phyloP scores from a whole-genome alignment of 805 yeast species.

The Saccharomycopsis sp. region DNA sequence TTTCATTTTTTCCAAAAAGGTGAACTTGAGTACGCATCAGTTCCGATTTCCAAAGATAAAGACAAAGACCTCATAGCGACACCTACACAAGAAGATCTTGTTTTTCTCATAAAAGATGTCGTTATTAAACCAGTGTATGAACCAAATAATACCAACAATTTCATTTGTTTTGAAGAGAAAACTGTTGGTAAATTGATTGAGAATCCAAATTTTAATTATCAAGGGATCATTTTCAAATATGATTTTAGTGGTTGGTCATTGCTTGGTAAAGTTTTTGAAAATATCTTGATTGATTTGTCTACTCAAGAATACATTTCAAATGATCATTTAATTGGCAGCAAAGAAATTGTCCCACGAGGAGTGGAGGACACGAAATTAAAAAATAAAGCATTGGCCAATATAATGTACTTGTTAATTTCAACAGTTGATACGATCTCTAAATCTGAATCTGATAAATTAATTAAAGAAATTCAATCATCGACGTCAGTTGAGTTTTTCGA shows the following conservation, averaged over 20 bases:
- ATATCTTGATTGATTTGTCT: conserved; percentile 31
- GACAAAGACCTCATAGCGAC: background rate
- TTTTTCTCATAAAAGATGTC: conserved; percentile 41
- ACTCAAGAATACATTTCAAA: conserved; percentile 28
- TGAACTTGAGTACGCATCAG: conserved; percentile 36
- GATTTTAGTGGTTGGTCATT: conserved; percentile 83
- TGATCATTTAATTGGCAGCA: conserved; percentile 29
- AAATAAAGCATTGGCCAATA: conserved; percentile 1
- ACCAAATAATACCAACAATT: conserved; percentile 33
- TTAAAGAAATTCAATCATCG: conserved; percentile 9
- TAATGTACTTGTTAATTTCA: conserved; percentile 9
- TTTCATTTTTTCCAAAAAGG: conserved; percentile 40
- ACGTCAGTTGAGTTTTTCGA: conserved; percentile 23
- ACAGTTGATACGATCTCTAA: background rate
- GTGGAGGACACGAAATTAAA: conserved; percentile 38
- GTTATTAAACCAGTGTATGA: conserved; percentile 55
- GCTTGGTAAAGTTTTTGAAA: conserved; percentile 71
- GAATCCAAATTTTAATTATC: conserved; percentile 28
- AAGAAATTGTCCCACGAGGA: conserved; percentile 34
- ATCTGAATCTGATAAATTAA: conserved; percentile 5
- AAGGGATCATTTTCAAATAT: conserved; percentile 58
- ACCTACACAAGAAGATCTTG: conserved; percentile 35
- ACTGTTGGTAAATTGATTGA: conserved; percentile 71
- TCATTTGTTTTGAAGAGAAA: conserved; percentile 41
- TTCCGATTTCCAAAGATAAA: background rate